Evolutionary conservation across 805 yeast genomes (phyloP).

Genomic region (Yarrowia sp.): DNA sequence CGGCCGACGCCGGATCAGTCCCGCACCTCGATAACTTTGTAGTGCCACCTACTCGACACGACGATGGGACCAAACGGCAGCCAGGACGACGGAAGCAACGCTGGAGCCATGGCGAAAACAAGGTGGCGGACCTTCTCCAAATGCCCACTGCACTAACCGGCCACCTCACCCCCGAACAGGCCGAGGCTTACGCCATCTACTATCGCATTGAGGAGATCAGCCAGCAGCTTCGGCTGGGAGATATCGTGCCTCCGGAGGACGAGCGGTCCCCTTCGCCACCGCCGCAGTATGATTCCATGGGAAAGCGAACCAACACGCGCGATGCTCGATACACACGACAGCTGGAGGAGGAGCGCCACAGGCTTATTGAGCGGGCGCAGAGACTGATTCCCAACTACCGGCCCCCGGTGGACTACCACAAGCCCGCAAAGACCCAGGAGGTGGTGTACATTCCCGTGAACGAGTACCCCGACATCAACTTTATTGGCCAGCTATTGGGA

Average conservation of each 20-base stretch:
- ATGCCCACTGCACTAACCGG: constrained; percentile 49
- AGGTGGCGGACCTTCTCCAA: constrained; percentile 33
- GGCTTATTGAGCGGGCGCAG: constrained; percentile 71
- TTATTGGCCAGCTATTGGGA: constrained; percentile 85
- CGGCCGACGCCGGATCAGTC: constrained; percentile 17
- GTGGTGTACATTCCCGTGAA: constrained; percentile 81
- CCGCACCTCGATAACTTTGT: constrained; percentile 10
- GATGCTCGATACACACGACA: constrained; percentile 61
- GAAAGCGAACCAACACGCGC: constrained; percentile 82
- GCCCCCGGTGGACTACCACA: constrained; percentile 75
- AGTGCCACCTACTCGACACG: constrained; percentile 23
- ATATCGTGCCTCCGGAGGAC: constrained; percentile 48
- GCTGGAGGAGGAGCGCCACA: constrained; percentile 76
- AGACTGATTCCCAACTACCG: constrained; percentile 68
- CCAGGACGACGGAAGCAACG: constrained; percentile 32
- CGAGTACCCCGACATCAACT: constrained; percentile 88
- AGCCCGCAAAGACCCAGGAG: constrained; percentile 70
- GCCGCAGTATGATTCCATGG: constrained; percentile 79
- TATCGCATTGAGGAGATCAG: constrained; percentile 81
- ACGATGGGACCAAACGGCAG: constrained; percentile 23
- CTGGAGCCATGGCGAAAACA: constrained; percentile 38
- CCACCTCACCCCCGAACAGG: constrained; percentile 69
- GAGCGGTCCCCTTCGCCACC: constrained; percentile 82
- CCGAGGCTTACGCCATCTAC: constrained; percentile 62
- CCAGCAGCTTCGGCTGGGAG: constrained; percentile 51